Base-by-base conservation (phyloP, 805 yeast genomes). In the Candida andamanensis region DNA sequence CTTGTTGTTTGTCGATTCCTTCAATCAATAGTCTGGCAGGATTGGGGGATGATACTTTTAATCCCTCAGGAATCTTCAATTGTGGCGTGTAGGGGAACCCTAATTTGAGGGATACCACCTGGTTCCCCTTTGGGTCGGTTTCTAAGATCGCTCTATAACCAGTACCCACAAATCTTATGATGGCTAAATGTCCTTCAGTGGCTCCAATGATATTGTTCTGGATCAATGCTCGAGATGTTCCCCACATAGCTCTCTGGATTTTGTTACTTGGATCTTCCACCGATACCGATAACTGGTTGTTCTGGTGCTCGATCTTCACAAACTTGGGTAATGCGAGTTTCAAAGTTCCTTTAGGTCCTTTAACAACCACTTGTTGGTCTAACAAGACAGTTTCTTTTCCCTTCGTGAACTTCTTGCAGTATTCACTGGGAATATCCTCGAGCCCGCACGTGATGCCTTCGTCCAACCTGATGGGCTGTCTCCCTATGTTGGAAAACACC, bases 131-230 rank as follows among this genome's bases (percentile, higher is more conserved):
- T 15, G 59, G 60, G 24, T 56, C 58, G 28, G 72, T 73, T 45
- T 85, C 94, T 13, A 90, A 53, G 39, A 75, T 69, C 2, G 94
- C 95, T 60, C 97, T 79, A 72, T 84, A 92, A 56, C 99, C 99
- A 9, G 97, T 90, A 44, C 99, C 99, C 12, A 86, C 94, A 45
- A 92, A 80, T 59, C 78, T 84, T 42, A 92, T 69, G 35, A 89
- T 82, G 16, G 92, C 77, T 40, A 86, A 60, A 55, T 92, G 97
- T 10, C 97, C 97, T 47, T 89, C 97, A 24, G 86, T 78, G 24
- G 87, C 95, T 32, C 99, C 99, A 22, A 74, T 66, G 17, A 90
- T 70, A 45, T 82, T 74, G 60, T 90, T 90, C 48, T 78, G 76
- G 29, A 92, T 55, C 37, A 80, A 67, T 0, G 94, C 72, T 54